A percentile compares a stretch with the other conserved stretches of the same genome.
Conservation (phyloP, 2,329 filamentous ascomycete species). For the Remersonia thermophila region DNA sequence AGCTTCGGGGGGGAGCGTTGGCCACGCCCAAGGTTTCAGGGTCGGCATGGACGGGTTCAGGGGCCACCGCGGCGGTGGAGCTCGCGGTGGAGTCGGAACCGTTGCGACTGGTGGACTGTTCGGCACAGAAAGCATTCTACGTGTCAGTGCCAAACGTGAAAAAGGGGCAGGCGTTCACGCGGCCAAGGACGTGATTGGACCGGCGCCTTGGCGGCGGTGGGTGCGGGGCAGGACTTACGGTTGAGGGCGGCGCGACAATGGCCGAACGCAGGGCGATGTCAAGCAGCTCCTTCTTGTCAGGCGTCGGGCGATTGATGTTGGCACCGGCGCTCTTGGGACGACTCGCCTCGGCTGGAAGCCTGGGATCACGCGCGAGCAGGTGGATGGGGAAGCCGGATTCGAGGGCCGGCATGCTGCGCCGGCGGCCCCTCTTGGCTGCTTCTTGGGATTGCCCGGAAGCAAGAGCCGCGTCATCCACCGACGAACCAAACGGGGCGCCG, state of each 20-base stretch:
- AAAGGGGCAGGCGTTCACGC: too few relatives aligned
- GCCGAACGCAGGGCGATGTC: constrained; percentile 44
- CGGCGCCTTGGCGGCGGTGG: too few relatives aligned
- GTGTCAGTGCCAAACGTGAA: too few relatives aligned
- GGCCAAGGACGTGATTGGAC: too few relatives aligned
- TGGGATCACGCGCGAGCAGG: constrained; percentile 26
- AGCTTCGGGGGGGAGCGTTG: constrained; percentile 48
- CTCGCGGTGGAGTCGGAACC: constrained; percentile 38
- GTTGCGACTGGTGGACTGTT: constrained; percentile 48
- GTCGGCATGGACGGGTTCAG: constrained; percentile 22
- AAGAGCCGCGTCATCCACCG: constrained; percentile 59
- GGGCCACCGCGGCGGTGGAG: constrained; percentile 34
- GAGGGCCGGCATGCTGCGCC: constrained; percentile 67
- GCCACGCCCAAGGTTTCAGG: constrained; percentile 43
- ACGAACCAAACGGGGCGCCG: constrained; percentile 32
- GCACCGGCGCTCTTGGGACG: constrained; percentile 25
- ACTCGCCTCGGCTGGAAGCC: constrained; percentile 24
- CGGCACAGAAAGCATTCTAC: too few relatives aligned
- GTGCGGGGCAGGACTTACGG: constrained; percentile 41
- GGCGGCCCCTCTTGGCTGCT: constrained; percentile 61
- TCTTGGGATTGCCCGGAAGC: constrained; percentile 47
- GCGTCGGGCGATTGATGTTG: constrained; percentile 23
- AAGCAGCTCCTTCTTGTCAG: constrained; percentile 29
- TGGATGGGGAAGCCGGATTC: constrained; percentile 33
- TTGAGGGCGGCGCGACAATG: constrained; percentile 25